Evolutionary conservation across 2,329 filamentous ascomycete species (phyloP).

Genomic region (Fulvia fulva): DNA sequence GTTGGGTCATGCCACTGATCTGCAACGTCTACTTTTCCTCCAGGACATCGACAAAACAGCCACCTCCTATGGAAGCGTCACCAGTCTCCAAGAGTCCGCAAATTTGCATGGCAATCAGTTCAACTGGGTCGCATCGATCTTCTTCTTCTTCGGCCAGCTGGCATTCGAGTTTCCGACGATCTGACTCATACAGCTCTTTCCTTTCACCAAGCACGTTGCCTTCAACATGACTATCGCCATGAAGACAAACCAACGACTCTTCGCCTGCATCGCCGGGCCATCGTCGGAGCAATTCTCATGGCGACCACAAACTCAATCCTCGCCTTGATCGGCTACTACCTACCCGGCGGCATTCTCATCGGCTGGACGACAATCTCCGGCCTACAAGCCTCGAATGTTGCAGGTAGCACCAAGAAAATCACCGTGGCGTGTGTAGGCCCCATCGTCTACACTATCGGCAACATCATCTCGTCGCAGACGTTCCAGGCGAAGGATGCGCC

Average conservation of each 20-base stretch:
- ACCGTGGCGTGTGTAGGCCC: background rate
- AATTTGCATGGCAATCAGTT: slow-evolving; percentile 47
- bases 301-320: background rate
- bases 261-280: background rate
- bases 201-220: slow-evolving; percentile 62
- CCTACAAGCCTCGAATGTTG: background rate
- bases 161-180: slow-evolving; percentile 62
- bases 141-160: slow-evolving; percentile 53
- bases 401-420: background rate
- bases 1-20: slow-evolving; percentile 56
- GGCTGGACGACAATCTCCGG: background rate
- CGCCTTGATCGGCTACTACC: background rate
- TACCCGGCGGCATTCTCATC: background rate
- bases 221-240: slow-evolving; percentile 52
- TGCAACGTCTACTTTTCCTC: slow-evolving; percentile 53
- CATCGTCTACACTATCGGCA: background rate
- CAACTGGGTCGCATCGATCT: slow-evolving; percentile 44
- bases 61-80: slow-evolving; percentile 48
- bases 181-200: slow-evolving; percentile 58
- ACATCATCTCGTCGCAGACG: background rate
- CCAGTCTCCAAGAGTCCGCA: slow-evolving; percentile 46
- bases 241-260: background rate
- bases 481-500: slow-evolving; percentile 1
- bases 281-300: background rate
- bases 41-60: slow-evolving; percentile 59